Evolutionary conservation across 2,329 filamentous ascomycete species (phyloP), one percentile per base, ranked within the genome.

Genomic region (Epichloe gansuensis): DNA sequence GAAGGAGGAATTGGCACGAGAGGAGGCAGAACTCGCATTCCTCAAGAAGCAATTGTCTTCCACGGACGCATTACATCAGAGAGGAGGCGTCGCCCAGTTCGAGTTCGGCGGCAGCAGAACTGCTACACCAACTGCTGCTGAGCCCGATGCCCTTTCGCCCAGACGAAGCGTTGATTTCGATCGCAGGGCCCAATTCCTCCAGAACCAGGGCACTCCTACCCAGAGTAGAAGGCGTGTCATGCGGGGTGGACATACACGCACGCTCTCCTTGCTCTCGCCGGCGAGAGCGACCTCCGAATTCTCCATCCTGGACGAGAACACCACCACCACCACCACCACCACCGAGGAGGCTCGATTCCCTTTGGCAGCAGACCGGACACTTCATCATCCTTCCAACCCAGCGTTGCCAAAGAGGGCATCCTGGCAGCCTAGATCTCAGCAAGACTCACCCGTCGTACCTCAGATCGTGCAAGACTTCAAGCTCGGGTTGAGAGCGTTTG

Each of bases 401-500:
- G 63, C 67, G 34, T 61, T 77, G 25, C 68, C 71, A 35, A 82
- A 82, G 63, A 75, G 78, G n/a, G 75, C 78, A 2, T 80, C 79
- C 2, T 82, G 79, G 79, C 74, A 79, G 31, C 76, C 78, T 43
- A 74, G 74, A 43, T 71, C 74, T 34, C 70, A 72, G 34, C 72
- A 72, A 44, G 70, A 69, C 34, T 58, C 64, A 12, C 63, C 70
- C 0, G 75, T 67, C 44, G 69, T 81, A 54, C 90, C 90, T 64
- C 88, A 93, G 67, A 84, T 95, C 68, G 87, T 91, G 15, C 86
- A 88, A 55, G 93, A 96, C 68, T 83, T 98, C 67, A 88, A 85
- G 65, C 82, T 93, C 50, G 91, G 93, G 2, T 72, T 98, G 48
- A 91, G 87, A 82, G 95, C 88, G 1, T 98, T 98, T 68, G 82